A percentile compares a stretch with the other conserved stretches of the same genome.
Evolutionary conservation across 2,329 filamentous ascomycete genomes (phyloP).

Genomic region (Beauveria rudraprayagi): DNA sequence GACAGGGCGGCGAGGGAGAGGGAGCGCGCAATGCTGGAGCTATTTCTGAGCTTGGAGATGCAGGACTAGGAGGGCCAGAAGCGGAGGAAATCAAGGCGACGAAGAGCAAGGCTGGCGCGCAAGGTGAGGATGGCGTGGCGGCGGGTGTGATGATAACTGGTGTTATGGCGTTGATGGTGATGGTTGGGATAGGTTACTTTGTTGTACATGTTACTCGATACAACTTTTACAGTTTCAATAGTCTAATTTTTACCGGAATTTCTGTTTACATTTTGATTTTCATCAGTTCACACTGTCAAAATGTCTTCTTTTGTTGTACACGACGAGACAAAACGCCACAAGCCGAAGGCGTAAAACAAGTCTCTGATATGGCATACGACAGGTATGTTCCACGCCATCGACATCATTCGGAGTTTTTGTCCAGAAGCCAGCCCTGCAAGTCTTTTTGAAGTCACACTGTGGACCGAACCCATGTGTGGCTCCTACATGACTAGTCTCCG

Average conservation of each 20-base stretch:
- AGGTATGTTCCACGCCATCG: too few relatives aligned
- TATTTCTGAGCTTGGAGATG: slow-evolving; percentile 45
- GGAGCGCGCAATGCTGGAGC: slow-evolving; percentile 58
- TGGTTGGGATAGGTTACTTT: not conserved
- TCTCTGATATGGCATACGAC: not conserved
- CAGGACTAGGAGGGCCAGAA: slow-evolving; percentile 20
- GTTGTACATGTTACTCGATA: not conserved
- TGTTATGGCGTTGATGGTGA: not conserved
- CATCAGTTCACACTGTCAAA: too few relatives aligned
- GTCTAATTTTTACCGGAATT: not conserved
- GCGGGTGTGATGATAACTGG: not conserved
- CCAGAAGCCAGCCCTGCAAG: too few relatives aligned
- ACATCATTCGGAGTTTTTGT: too few relatives aligned
- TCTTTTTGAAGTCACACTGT: too few relatives aligned
- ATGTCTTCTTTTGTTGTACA: not conserved
- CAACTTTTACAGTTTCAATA: not conserved
- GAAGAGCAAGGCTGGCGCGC: not conserved
- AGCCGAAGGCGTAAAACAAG: not conserved
- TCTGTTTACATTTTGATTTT: not conserved
- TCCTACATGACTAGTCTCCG: too few relatives aligned
- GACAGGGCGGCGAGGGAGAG: slow-evolving; percentile 56
- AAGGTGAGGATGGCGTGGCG: not conserved
- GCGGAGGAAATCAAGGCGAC: not conserved
- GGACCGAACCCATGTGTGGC: too few relatives aligned
- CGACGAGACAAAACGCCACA: not conserved